Evolutionary conservation across 2,329 filamentous ascomycete species (phyloP), one percentile per base, ranked within the genome.

Genomic region (Fusarium piperis): DNA sequence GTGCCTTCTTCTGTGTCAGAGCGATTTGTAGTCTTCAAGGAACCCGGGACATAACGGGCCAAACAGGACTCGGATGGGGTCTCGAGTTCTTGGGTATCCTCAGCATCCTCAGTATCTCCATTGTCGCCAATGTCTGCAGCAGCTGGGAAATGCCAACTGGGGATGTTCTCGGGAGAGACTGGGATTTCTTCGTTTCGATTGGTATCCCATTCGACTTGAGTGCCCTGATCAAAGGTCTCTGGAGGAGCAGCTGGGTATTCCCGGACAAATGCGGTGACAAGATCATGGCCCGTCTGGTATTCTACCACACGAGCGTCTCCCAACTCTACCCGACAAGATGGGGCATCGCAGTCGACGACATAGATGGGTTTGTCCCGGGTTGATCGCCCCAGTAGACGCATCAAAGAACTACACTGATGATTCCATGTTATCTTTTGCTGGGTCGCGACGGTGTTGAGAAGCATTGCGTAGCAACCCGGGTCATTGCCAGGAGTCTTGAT

Each of bases 261-360:
- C 26, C 26, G 8, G 1, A 32, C 26, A 1, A 16, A 4, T 0
- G 26, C 12, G 5, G 18, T 5, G 4, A 59, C 16, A 2, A 51
- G 4, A 5, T 51, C 39, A 5, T 15, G 2, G 0, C 20, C 52
- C 0, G 10, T 53, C 12, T 52, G 39, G 13, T 64, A 35, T 7
- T 59, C 16, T 12, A 39, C 11, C 9, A 75, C 48, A 1, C 20
- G 26, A 2, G 73, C 33, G 1, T 23, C n/a, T 0, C 65, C 52
- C 3, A 59, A 13, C 3, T 59, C 15, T 2, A 35, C 28, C 1
- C 30, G 33, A 12, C 41, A 35, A 6, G 38, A 62, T 2, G 67
- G 67, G 0, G 70, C 63, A 11, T 74, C 73, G 7, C 69, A 64
- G 3, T 74, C 73, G n/a, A 72, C 38, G 13, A 75, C 59, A 18